phyloP scores from a whole-genome alignment of 2,329 filamentous ascomycete species.

The Aspergillus sp. region DNA sequence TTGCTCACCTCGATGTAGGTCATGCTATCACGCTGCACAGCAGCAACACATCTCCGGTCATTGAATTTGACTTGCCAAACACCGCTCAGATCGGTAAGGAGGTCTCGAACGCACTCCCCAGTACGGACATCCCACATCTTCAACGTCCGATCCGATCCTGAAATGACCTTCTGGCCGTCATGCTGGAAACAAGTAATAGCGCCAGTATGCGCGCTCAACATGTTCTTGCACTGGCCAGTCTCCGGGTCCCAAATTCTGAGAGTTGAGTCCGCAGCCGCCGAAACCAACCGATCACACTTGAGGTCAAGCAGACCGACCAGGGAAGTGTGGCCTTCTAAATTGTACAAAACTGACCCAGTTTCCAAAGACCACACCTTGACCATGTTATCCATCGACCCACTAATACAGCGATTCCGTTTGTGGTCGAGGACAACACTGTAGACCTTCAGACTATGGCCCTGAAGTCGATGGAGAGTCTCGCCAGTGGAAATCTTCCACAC shows the following conservation, averaged over 20 bases:
- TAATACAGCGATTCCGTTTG: constrained; percentile 90
- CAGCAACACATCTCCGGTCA: constrained; percentile 88
- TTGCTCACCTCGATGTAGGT: constrained; percentile 89
- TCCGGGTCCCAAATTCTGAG: constrained; percentile 96
- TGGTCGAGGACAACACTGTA: constrained; percentile 96
- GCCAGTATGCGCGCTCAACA: constrained; percentile 87
- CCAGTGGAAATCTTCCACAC: constrained; percentile 98
- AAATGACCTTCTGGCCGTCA: constrained; percentile 93
- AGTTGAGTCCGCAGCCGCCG: constrained; percentile 91
- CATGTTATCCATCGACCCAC: constrained; percentile 95
- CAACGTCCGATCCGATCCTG: constrained; percentile 87
- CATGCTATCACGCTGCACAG: constrained; percentile 85
- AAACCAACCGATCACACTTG: constrained; percentile 84
- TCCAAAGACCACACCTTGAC: constrained; percentile 97
- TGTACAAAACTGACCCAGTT: constrained; percentile 79
- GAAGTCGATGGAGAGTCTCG: constrained; percentile 76
- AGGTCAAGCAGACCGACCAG: constrained; percentile 90
- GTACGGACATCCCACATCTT: constrained; percentile 98
- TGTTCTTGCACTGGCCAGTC: constrained; percentile 83
- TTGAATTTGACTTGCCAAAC: constrained; percentile 99
- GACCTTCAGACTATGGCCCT: constrained; percentile 87
- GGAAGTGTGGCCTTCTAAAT: constrained; percentile 86
- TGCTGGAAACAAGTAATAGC: constrained; percentile 99
- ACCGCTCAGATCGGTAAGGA: constrained; percentile 89
- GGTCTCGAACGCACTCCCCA: constrained; percentile 87